Conservation (phyloP, 78 protist genomes). For the Neovahlkampfia damariscottae region DNA sequence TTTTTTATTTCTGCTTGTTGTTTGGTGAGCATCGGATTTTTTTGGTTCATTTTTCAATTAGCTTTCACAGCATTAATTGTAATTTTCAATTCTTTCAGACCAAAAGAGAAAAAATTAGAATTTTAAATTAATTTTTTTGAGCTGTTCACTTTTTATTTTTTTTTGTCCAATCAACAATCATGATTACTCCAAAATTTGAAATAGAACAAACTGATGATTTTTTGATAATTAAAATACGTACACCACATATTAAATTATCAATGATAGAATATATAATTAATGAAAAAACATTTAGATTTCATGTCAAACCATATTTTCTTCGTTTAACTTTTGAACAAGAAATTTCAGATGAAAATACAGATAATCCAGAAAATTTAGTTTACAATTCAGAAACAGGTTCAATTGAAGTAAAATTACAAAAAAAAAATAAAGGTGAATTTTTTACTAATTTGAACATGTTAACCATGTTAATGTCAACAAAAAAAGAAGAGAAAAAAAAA, state of each 20-base stretch:
- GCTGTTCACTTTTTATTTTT: no score
- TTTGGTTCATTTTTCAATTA: no score
- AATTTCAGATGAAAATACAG: constrained; percentile 17
- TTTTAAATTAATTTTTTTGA: no score
- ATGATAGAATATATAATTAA: neutral
- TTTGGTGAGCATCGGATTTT: no score
- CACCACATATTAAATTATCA: neutral
- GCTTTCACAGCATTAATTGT: no score
- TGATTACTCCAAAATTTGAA: constrained; percentile 19
- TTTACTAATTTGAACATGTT: constrained; percentile 9
- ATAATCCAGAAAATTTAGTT: neutral
- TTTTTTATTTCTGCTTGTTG: no score
- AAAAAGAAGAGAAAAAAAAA: neutral
- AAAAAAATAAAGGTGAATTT: constrained; percentile 1
- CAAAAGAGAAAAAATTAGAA: no score
- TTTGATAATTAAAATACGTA: neutral
- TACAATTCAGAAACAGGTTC: constrained; percentile 5
- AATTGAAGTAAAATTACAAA: constrained; percentile 2
- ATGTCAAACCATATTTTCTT: constrained; percentile 10
- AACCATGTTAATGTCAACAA: constrained; percentile 2
- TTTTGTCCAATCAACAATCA: no score
- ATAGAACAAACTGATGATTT: neutral
- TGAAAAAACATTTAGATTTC: neutral
- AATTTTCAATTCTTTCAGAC: no score
- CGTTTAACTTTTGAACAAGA: constrained; percentile 15